phyloP scores from a whole-genome alignment of 2,329 filamentous ascomycete species.

The Conoideocrella luteorostrata region DNA sequence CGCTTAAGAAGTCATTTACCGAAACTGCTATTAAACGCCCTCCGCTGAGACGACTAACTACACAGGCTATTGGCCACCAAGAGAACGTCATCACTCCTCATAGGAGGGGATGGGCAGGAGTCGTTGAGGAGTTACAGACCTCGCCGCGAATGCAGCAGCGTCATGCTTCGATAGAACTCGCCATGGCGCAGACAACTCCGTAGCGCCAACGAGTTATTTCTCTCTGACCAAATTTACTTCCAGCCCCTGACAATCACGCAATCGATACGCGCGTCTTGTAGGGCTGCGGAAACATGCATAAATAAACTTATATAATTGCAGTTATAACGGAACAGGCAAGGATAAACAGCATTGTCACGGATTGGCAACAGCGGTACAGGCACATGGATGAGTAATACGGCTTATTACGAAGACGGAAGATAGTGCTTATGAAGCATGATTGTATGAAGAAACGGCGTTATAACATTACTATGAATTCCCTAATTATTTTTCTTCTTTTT shows the following conservation, averaged over 20 bases:
- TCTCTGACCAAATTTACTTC: too few species aligned
- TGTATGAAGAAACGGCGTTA: constrained; percentile 16
- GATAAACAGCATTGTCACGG: constrained; percentile 6
- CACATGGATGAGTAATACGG: constrained; percentile 4
- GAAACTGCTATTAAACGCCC: constrained; percentile 40
- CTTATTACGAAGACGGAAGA: constrained; percentile 1
- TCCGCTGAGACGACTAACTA: constrained; percentile 46
- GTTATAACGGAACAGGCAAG: not conserved
- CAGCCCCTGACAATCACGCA: not conserved
- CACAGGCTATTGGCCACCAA: constrained; percentile 46
- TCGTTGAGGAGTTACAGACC: constrained; percentile 56
- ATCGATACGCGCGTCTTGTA: constrained; percentile 1
- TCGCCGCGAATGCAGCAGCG: constrained; percentile 56
- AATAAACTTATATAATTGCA: not conserved
- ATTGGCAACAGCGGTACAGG: constrained; percentile 1
- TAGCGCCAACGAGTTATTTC: constrained; percentile 3
- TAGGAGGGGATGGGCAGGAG: constrained; percentile 54
- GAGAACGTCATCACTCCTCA: constrained; percentile 41
- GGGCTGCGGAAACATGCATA: not conserved
- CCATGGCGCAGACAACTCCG: constrained; percentile 36
- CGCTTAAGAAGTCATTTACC: constrained; percentile 33
- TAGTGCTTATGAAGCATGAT: constrained; percentile 18
- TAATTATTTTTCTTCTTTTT: not conserved
- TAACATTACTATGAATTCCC: not conserved
- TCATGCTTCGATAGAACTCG: constrained; percentile 55